Evolutionary conservation across 441 rosid genomes (phyloP).

Genomic region (Erodium texanum): DNA sequence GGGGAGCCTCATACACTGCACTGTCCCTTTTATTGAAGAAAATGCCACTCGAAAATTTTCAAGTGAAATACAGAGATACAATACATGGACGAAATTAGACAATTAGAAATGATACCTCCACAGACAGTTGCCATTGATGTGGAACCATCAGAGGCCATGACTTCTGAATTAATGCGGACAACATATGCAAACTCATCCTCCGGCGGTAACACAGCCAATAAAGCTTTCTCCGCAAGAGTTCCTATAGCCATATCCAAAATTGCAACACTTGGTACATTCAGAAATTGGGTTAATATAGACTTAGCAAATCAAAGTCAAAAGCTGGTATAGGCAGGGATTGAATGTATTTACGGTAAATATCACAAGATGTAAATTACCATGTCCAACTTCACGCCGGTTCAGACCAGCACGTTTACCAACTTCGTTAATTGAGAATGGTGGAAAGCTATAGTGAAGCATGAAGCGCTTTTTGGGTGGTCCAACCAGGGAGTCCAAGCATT

Average conservation of each 20-base stretch:
- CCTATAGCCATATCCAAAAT: conserved; percentile 34
- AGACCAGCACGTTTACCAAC: conserved; percentile 86
- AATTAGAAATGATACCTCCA: conserved; percentile 52
- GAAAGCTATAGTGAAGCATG: conserved; percentile 98
- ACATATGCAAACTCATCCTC: conserved; percentile 72
- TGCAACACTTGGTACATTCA: not conserved
- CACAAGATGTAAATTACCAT: conserved; percentile 14
- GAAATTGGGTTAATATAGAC: not conserved
- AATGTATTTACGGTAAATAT: not conserved
- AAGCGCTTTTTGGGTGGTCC: conserved; percentile 88
- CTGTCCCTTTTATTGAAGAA: not conserved
- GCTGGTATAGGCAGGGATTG: not conserved
- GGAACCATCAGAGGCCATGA: conserved; percentile 98
- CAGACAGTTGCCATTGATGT: conserved; percentile 98
- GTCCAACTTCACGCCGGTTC: conserved; percentile 99
- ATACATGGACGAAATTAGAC: not conserved
- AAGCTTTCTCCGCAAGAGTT: conserved; percentile 94
- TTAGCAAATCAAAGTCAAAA: not conserved
- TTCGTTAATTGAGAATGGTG: conserved; percentile 86
- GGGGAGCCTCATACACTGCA: not conserved
- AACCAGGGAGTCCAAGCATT: conserved; percentile 73
- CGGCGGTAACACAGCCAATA: conserved; percentile 86
- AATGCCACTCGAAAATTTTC: no score
- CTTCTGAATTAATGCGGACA: conserved; percentile 87
- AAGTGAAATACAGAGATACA: no score